Evolutionary conservation across 1,284 basidiomycete genomes (phyloP), one percentile per base, ranked within the genome.

Genomic region (Sphaerobolus stellatus): DNA sequence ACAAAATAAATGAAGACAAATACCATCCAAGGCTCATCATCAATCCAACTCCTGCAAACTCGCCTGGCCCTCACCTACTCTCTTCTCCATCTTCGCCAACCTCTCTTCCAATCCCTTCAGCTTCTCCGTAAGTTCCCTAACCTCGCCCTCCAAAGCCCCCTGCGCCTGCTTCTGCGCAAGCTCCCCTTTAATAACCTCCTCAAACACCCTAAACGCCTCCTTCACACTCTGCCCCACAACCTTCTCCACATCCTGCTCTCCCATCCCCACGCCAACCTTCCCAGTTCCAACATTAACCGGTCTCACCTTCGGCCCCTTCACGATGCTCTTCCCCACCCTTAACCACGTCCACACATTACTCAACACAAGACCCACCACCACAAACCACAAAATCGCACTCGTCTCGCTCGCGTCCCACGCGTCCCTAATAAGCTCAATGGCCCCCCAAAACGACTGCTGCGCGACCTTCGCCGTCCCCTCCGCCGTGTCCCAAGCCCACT

Each of bases 401-500:
- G 72, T 78, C 44, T 76, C 83, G 11, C 81, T 81, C 61, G 90
- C 79, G 56, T 92, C 89, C 80, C 84, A 86, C 0, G 85, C 78
- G 61, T 90, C 89, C 52, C 71, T 73, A 46, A 94, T 72, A 36
- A 92, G 82, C 69, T 90, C 89, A 53, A 90, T 65, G 24, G 86
- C 80, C 20, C 84, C 90, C 34, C 71, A 75, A 20, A 84, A 80
- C 56, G 88, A 86, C 59, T 83, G 80, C 62, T 75, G 77, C 46
- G 83, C 83, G 52, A 94, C 92, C 57, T 79, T 75, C 54, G 77
- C 76, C 3, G 88, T 84, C 6, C 88, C 88, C 36, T 84, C 84
- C 64, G 92, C 78, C 22, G 88, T 90, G 64, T 95, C 92, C 69
- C 87, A 84, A 2, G 90, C 89, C 82, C 90, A 93, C 64, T 94